phyloP scores from a whole-genome alignment of 805 yeast genomes.

The Pichia scutulata region DNA sequence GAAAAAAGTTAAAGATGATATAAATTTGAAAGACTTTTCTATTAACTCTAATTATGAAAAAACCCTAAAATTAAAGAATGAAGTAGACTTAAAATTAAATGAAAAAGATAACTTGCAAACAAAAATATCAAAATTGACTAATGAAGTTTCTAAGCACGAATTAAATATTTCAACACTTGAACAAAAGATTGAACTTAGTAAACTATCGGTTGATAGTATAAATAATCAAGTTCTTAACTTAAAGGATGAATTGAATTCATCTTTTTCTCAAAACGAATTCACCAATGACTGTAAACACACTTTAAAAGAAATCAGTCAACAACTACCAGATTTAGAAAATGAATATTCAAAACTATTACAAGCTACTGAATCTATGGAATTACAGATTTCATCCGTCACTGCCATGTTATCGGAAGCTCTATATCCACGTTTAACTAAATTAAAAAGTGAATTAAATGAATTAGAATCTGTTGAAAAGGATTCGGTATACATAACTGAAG shows the following conservation, averaged over 20 bases:
- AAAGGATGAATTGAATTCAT: constrained; percentile 41
- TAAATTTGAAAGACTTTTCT: constrained; percentile 41
- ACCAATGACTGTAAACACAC: constrained; percentile 40
- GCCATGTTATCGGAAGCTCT: constrained; percentile 45
- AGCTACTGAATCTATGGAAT: constrained; percentile 37
- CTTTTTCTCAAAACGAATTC: constrained; percentile 44
- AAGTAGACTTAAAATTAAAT: constrained; percentile 36
- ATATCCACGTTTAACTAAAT: constrained; percentile 2
- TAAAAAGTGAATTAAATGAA: constrained; percentile 17
- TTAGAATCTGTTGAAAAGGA: constrained; percentile 13
- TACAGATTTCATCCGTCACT: constrained; percentile 38
- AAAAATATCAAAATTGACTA: constrained; percentile 34
- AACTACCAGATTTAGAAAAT: constrained; percentile 33
- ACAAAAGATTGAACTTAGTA: constrained; percentile 30
- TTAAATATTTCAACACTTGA: constrained; percentile 35
- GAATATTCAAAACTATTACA: constrained; percentile 35
- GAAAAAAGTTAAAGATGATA: constrained; percentile 29
- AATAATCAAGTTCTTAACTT: constrained; percentile 36
- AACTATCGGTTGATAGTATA: constrained; percentile 28
- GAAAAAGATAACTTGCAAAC: constrained; percentile 38
- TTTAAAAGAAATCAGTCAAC: constrained; percentile 29
- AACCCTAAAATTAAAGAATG: constrained; percentile 28
- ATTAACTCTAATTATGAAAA: constrained; percentile 44
- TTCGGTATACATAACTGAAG: neutral
- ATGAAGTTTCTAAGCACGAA: constrained; percentile 34